A percentile compares a stretch with the other conserved stretches of the same genome.
phyloP scores from a whole-genome alignment of 2,329 filamentous ascomycete genomes.

The Talaromyces sp. region DNA sequence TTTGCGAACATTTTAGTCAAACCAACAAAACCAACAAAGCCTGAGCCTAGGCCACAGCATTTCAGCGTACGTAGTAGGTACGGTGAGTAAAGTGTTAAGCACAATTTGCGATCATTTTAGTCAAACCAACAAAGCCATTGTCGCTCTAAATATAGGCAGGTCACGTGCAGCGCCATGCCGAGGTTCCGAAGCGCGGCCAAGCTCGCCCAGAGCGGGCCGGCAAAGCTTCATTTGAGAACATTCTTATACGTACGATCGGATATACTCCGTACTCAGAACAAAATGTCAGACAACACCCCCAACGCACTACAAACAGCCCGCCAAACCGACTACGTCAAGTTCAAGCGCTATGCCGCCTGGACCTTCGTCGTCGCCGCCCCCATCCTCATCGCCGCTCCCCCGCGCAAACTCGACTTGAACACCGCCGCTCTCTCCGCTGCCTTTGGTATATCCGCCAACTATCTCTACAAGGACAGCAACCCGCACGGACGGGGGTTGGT shows the following conservation, averaged over 20 bases:
- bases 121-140: no score
- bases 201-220: neutral
- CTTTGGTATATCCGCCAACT: slow-evolving; percentile 33
- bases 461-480: slow-evolving; percentile 39
- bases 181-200: neutral
- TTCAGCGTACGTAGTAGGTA: no score
- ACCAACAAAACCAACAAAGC: no score
- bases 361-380: slow-evolving; percentile 39
- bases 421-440: slow-evolving; percentile 39
- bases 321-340: slow-evolving; percentile 39
- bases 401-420: slow-evolving; percentile 40
- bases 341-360: slow-evolving; percentile 43
- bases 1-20: no score
- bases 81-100: no score
- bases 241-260: no score
- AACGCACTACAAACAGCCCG: slow-evolving; percentile 22
- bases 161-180: neutral
- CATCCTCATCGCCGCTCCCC: slow-evolving; percentile 30
- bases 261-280: neutral
- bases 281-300: neutral
- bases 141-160: neutral
- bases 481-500: slow-evolving; percentile 32
- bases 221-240: slow-evolving; percentile 3
- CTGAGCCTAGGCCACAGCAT: no score
- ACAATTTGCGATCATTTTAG: no score